Evolutionary conservation across 2,329 filamentous ascomycete genomes (phyloP).

Genomic region (Cyphellophora europaea): DNA sequence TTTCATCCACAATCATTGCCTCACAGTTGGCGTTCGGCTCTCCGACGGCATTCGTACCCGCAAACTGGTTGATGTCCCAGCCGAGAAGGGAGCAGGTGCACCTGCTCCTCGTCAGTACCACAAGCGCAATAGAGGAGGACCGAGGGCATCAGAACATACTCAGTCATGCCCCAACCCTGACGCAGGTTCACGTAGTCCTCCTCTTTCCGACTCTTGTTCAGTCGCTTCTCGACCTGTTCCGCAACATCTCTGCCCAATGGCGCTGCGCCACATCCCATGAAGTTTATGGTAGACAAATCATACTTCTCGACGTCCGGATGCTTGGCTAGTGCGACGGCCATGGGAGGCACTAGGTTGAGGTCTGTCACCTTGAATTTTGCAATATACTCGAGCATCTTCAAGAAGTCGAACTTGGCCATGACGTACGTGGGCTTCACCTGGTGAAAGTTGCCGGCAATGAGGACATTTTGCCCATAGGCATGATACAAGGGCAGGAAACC

Average conservation of each 20-base stretch:
- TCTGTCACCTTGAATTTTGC: constrained; percentile 60
- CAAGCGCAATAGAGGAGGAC: neutral
- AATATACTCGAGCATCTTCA: constrained; percentile 38
- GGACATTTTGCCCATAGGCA: constrained; percentile 39
- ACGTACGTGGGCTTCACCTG: constrained; percentile 45
- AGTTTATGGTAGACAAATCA: constrained; percentile 58
- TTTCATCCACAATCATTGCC: constrained; percentile 52
- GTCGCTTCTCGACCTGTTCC: constrained; percentile 50
- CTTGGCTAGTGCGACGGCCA: constrained; percentile 65
- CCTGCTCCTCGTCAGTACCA: constrained; percentile 18
- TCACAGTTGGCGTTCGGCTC: constrained; percentile 61
- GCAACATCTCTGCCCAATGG: constrained; percentile 52
- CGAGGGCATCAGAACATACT: constrained; percentile 33
- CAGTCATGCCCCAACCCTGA: constrained; percentile 87
- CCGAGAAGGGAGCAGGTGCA: constrained; percentile 59
- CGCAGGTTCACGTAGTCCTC: constrained; percentile 37
- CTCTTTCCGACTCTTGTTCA: constrained; percentile 29
- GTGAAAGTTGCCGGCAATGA: constrained; percentile 37
- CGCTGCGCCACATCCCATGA: constrained; percentile 58
- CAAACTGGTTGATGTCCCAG: constrained; percentile 48
- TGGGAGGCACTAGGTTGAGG: constrained; percentile 62
- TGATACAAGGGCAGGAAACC: constrained; percentile 39
- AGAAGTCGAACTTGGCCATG: constrained; percentile 51
- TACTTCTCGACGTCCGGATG: constrained; percentile 55
- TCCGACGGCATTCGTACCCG: constrained; percentile 47